Evolutionary conservation across 441 rosid genomes (phyloP), one percentile per base, ranked within the genome.

Genomic region (Eutrema salsugineum): DNA sequence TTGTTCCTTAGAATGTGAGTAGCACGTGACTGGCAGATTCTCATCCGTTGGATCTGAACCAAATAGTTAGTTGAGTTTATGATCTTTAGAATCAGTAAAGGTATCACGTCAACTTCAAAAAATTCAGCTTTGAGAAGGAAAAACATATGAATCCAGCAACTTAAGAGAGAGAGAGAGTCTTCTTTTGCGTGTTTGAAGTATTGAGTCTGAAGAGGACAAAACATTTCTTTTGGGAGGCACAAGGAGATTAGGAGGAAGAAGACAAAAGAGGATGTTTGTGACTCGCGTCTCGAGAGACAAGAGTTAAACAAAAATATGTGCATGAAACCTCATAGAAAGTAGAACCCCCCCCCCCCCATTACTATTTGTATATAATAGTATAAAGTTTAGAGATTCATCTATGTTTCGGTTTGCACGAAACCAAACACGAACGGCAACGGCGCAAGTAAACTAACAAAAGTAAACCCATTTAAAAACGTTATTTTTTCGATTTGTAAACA

Each of bases 341-440:
- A n/a, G n/a, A n/a, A n/a, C n/a, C n/a, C n/a, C n/a, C n/a, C n/a
- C n/a, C n/a, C n/a, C 14, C 44, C 3, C 65, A 30, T 36, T 44
- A 38, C 60, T 54, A 42, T 30, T 63, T 20, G 22, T 20, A 39
- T 56, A 47, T 19, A 6, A 38, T 22, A 22, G 24, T 59, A 30
- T 20, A 66, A 58, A 17, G 27, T 42, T 16, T 19, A 51, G 33
- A 68, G 57, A 46, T 28, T 38, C 63, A 15, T 54, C 50, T 47
- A 46, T 3, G 70, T 75, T 75, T 75, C 39, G 79, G 75, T 63
- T 63, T 69, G 75, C 79, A 39, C 71, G 33, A 76, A 76, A 76
- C 79, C 61, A 32, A 70, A 63, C 49, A 70, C 79, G 75, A 58
- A 76, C 76, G 79, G 75, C 71, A 64, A 56, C 71, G 79, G 71